These are phyloP conservation scores for Aegilops bicornis DNA, from an alignment of 176 grass and related monocot genomes.

Conservation along the genomic window DNA sequence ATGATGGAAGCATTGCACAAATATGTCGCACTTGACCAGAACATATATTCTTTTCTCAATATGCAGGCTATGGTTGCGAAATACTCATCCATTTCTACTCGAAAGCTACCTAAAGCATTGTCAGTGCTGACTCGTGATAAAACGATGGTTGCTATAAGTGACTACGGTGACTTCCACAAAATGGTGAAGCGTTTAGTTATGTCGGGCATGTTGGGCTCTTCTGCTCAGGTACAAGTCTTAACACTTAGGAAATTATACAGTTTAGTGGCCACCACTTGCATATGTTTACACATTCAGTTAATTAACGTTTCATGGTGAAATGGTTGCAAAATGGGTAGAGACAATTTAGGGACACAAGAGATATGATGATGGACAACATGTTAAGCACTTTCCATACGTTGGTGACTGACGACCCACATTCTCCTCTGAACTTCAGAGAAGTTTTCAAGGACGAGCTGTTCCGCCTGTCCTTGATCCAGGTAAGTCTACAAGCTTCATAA, in stretches of 20 bases:
- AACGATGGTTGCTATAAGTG: slow-evolving; percentile 74
- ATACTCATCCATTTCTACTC: slow-evolving; percentile 76
- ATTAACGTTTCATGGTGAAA: neutral
- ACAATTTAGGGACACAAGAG: slow-evolving; percentile 52
- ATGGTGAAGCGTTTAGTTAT: slow-evolving; percentile 82
- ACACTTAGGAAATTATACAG: neutral
- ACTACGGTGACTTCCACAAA: slow-evolving; percentile 83
- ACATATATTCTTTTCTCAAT: neutral
- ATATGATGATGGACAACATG: slow-evolving; percentile 61
- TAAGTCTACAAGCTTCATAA: slow-evolving; percentile 11
- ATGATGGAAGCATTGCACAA: neutral
- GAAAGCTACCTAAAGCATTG: slow-evolving; percentile 75
- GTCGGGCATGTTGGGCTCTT: slow-evolving; percentile 57
- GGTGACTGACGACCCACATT: slow-evolving; percentile 45
- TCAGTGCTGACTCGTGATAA: slow-evolving; percentile 67
- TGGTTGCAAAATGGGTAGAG: slow-evolving; percentile 51
- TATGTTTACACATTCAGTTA: neutral
- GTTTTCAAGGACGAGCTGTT: slow-evolving; percentile 74
- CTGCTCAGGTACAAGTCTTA: slow-evolving; percentile 58
- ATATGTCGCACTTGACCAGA: neutral
- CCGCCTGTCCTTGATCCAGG: slow-evolving; percentile 65
- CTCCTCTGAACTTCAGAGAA: slow-evolving; percentile 59
- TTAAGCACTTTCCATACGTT: slow-evolving; percentile 35
- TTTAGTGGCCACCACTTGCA: neutral
- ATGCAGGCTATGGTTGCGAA: slow-evolving; percentile 81